Evolutionary conservation across 305 asterid species (phyloP), one percentile per base, ranked within the genome.

Genomic region (Rubia peregrina): DNA sequence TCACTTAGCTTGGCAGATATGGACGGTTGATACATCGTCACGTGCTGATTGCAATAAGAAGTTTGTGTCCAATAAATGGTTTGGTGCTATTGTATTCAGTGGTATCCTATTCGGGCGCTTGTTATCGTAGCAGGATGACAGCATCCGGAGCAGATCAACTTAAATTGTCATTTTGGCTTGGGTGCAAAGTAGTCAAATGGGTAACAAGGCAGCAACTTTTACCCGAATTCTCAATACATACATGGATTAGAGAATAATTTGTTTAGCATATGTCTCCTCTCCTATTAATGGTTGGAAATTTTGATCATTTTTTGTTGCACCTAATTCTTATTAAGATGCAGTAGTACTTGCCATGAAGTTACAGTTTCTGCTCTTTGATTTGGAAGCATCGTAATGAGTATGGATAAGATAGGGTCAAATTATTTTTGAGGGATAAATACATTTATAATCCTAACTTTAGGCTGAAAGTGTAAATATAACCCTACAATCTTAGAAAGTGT

Each of bases 11-110:
- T 93, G 98, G 97, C 96, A 92, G 83, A 89, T 89, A 76, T 75
- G 74, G 76, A 87, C 87, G 2, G 98, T 85, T 73, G 87, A 89
- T 78, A 82, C 88, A 72, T 84, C 96, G 55, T 83, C 80, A 64
- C 92, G 95, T 63, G 86, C 84, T 55, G 96, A 90, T 78, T 93
- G 98, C 92, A 93, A 85, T 73, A 84, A 79, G 76, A 92, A 90
- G 75, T 93, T 93, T 80, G 90, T 88, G 61, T 90, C 98, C 85
- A 90, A 90, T 76, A 89, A 90, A 85, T 93, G 96, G 98, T 93
- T 93, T 83, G 98, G 97, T 36, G 95, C 91, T 30, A 79, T 89
- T 68, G 74, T 93, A 77, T 89, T 86, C 84, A 65, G 95, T 22
- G 96, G 95, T 69, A 80, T 89, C 75, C 77, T 93, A 3, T 81